These are phyloP conservation scores for Thecaphora thlaspeos DNA, from an alignment of 1,284 basidiomycete species.

Conservation along the genomic window DNA sequence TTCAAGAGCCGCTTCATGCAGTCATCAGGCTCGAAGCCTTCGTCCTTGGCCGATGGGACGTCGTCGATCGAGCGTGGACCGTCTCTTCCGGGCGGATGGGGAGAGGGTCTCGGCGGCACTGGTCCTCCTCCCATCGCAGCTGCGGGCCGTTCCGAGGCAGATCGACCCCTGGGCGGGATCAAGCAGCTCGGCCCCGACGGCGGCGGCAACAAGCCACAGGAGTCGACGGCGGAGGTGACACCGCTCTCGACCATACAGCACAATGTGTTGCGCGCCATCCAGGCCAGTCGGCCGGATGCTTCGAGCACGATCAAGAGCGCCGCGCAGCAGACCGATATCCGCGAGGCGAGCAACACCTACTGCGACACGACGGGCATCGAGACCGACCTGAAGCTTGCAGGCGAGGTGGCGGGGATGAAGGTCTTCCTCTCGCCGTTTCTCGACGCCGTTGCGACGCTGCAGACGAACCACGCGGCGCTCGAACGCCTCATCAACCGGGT, in stretches of 20 bases:
- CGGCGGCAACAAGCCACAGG: constrained; percentile 1
- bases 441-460: constrained; percentile 45
- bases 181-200: not conserved
- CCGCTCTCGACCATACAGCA: constrained; percentile 55
- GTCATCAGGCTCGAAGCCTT: constrained; percentile 16
- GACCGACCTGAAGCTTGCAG: constrained; percentile 57
- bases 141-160: constrained; percentile 19
- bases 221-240: constrained; percentile 42
- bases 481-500: constrained; percentile 53
- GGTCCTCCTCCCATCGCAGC: constrained; percentile 16
- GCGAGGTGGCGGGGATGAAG: constrained; percentile 56
- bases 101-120: constrained; percentile 1
- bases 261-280: constrained; percentile 56
- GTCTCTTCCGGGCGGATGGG: constrained; percentile 8
- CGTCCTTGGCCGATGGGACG: constrained; percentile 45
- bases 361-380: constrained; percentile 58
- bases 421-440: constrained; percentile 56
- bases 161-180: constrained; percentile 15
- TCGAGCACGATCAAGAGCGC: constrained; percentile 55
- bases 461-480: constrained; percentile 50
- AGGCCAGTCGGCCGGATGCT: constrained; percentile 58
- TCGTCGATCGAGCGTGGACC: constrained; percentile 37
- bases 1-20: constrained; percentile 32
- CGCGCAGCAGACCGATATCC: constrained; percentile 56
- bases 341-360: constrained; percentile 57